Conservation (phyloP, 2,329 filamentous ascomycete genomes). For the Tympanopsis confertula region DNA sequence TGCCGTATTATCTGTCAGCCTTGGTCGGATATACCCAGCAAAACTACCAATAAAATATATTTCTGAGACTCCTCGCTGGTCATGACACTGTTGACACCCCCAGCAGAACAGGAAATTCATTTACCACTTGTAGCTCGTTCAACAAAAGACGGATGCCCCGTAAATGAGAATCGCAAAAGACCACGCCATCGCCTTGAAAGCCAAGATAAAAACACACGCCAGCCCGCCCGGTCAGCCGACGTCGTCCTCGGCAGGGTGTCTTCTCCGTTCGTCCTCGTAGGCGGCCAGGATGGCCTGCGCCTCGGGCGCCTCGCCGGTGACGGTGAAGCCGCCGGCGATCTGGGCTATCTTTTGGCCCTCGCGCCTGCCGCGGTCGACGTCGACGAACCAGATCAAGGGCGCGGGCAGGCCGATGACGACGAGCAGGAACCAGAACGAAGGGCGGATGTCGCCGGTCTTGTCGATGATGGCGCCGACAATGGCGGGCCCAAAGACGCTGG, state of each 20-base stretch:
- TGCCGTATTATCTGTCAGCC: too few relatives aligned
- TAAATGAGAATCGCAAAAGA: too few relatives aligned
- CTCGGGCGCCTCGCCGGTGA: conserved; percentile 3
- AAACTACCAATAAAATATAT: too few relatives aligned
- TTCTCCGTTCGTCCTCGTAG: conserved; percentile 14
- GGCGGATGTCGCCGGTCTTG: conserved; percentile 65
- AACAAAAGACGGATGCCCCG: too few relatives aligned
- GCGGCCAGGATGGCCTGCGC: conserved; percentile 15
- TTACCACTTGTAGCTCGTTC: too few relatives aligned
- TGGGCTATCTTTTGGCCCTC: conserved; percentile 57
- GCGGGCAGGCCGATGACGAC: conserved; percentile 74
- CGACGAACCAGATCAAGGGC: conserved; percentile 74
- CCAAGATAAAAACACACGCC: too few relatives aligned
- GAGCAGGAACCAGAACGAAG: conserved; percentile 86
- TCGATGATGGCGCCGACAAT: conserved; percentile 92
- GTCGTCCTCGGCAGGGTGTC: neutral
- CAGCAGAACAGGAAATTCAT: too few relatives aligned
- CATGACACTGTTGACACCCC: too few relatives aligned
- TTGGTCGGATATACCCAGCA: too few relatives aligned
- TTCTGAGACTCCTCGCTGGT: too few relatives aligned
- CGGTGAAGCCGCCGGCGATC: conserved; percentile 40
- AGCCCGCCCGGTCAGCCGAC: too few relatives aligned
- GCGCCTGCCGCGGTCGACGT: conserved; percentile 67
- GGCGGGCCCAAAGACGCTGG: conserved; percentile 82
- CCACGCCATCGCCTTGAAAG: too few relatives aligned